Evolutionary conservation across 2,329 filamentous ascomycete genomes (phyloP).

Genomic region (Rutstroemia sp.): DNA sequence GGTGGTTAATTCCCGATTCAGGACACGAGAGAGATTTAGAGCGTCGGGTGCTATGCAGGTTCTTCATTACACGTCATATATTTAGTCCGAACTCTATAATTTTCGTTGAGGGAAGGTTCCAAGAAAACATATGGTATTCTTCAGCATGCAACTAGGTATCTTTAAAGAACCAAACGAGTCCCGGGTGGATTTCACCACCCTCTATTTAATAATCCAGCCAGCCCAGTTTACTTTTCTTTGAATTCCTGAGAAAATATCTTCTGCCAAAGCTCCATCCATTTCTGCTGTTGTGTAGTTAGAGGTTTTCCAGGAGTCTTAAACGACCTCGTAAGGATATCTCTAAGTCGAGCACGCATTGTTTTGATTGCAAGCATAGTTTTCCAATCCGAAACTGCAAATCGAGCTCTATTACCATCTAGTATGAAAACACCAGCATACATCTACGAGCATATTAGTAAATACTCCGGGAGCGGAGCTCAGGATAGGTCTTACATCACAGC

Average conservation of each 20-base stretch:
- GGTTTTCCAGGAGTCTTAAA: slow-evolving; percentile 62
- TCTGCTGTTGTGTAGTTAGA: slow-evolving; percentile 58
- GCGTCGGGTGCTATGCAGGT: no score
- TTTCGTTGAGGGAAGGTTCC: neutral
- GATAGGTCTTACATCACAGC: slow-evolving; percentile 60
- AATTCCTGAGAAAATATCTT: slow-evolving; percentile 48
- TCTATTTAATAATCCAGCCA: neutral
- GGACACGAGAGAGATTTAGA: no score
- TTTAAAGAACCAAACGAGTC: neutral
- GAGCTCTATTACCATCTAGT: slow-evolving; percentile 78
- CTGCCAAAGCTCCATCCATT: slow-evolving; percentile 71
- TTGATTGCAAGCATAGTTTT: slow-evolving; percentile 88
- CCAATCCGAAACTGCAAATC: slow-evolving; percentile 82
- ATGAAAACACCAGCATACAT: slow-evolving; percentile 82
- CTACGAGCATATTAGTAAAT: slow-evolving; percentile 33
- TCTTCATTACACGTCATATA: no score
- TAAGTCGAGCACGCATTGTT: slow-evolving; percentile 62
- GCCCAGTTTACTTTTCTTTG: slow-evolving; percentile 20
- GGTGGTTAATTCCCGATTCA: no score
- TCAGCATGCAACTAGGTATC: neutral
- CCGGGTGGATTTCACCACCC: neutral
- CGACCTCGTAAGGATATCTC: slow-evolving; percentile 64
- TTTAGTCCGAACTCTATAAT: neutral
- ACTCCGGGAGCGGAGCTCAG: slow-evolving; percentile 8
- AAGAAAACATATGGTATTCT: neutral